Base-by-base conservation (phyloP, 208 protist genomes). In the Angomonas deanei region DNA sequence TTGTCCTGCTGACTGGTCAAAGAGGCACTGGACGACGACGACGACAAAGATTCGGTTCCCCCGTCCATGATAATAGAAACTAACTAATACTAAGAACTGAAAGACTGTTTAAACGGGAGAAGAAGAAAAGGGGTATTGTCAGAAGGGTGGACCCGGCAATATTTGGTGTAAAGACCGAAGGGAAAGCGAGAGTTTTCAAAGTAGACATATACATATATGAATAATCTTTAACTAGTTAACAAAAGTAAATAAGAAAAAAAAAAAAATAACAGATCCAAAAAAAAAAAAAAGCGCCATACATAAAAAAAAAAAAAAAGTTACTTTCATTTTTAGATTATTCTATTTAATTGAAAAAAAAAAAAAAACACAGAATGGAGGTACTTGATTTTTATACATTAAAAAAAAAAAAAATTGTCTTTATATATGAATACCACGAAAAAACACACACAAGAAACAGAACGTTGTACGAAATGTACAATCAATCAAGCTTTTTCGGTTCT, bases 241-340 rank as follows among this genome's bases (percentile, higher is more conserved):
- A 63, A 48, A 56, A 11, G 61, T 56, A 50, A 21, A 50, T 26
- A 2, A 57, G 4, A 62, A 61, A 62, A 62, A 60, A 54, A 4
- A 48, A 56, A 4, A 56, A 32, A 56, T 4, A 56, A 55, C 10
- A 61, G 26, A 21, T 5, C 3, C 0, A 50, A 26, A 53, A 49
- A 50, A 33, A 67, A 52, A 42, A 30, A 63, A 2, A 6, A 73
- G 27, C 50, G 47, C 15, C 13, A 46, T 60, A 66, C 24, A 30
- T 26, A 1, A 62, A 27, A 47, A 47, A 68, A 47, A 67, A 64
- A 33, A 59, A 54, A 42, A 28, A 46, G 3, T 48, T 42, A 1
- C 30, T 55, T 46, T 24, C 13, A 53, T 68, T 23, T 38, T 27
- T 48, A 62, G 10, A 62, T 48, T n/a, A 21, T 58, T 15, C 4